Evolutionary conservation across 257 asterid genomes (phyloP), one percentile per base, ranked within the genome.

Genomic region (Solanum rostratum): DNA sequence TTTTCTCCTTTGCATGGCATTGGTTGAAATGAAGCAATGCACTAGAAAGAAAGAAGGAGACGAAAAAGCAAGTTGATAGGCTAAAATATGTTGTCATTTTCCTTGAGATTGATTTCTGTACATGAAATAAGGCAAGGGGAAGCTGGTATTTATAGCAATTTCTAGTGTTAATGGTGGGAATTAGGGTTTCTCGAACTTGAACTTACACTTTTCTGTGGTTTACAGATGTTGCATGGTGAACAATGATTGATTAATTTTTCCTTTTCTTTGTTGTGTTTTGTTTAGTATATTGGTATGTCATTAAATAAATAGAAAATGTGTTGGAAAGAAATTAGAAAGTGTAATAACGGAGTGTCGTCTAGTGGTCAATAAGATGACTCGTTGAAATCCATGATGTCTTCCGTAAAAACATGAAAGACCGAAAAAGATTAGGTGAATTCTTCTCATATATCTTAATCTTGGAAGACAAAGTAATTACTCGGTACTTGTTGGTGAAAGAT

Each of bases 161-260:
- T 71, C 30, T 15, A 20, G 54, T 85, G 73, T 62, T 24, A 60
- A 76, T 20, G 45, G 20, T 33, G 63, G 81, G 84, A 82, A 84
- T 57, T 84, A 87, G 88, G 88, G 89, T 73, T 86, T 78, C 29
- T 39, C 37, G 30, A 80, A 80, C 46, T 68, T 46, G 52, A 73
- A 63, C 46, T 50, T 4, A 74, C 13, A 24, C 16, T 46, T 15
- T 46, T 46, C 2, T 62, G 66, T 41, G 62, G 62, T 55, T 62
- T 60, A 82, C 86, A 84, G 86, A 83, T 88, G 88, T 88, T 91
- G 90, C 88, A 69, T 74, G 85, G 87, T 68, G 85, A 49, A 89
- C 15, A 68, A 57, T 69, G 85, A 84, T 83, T 50, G 45, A 84
- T 83, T 69, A 66, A 3, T 8, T 52, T 66, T 30, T 27, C 5